A percentile compares a stretch with the other conserved stretches of the same genome.
Evolutionary conservation across 768 basidiomycete genomes (phyloP).

Genomic region (Boletus pseudopeckii): DNA sequence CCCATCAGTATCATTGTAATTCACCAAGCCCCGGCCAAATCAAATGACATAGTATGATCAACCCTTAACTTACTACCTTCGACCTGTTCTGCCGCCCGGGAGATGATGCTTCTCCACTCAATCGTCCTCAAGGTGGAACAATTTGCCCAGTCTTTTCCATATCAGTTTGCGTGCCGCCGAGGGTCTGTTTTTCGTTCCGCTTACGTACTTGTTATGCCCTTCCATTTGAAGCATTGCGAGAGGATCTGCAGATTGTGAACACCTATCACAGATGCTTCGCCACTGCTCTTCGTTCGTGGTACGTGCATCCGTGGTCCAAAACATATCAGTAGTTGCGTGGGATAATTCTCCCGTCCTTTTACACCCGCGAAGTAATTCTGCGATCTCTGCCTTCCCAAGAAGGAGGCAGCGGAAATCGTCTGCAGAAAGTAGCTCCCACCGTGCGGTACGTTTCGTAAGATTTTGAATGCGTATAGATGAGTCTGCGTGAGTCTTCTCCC

Average conservation of each 20-base stretch:
- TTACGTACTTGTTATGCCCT: neutral
- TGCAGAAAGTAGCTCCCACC: slow-evolving; percentile 22
- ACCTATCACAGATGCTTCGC: neutral
- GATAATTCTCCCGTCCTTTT: neutral
- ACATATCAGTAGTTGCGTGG: no score
- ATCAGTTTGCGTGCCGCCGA: neutral
- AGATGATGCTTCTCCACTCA: neutral
- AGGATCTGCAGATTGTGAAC: slow-evolving; percentile 1
- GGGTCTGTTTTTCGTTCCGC: neutral
- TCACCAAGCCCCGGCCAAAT: no score
- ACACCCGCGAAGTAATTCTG: neutral
- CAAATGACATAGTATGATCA: neutral
- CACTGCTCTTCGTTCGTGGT: neutral
- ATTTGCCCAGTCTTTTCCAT: slow-evolving; percentile 1
- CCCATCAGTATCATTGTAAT: no score
- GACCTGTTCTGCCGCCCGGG: neutral
- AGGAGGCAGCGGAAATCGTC: slow-evolving; percentile 18
- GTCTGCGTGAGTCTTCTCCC: slow-evolving; percentile 9
- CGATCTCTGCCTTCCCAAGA: slow-evolving; percentile 7
- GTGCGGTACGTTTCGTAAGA: slow-evolving; percentile 16
- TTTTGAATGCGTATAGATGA: neutral
- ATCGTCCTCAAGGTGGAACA: slow-evolving; percentile 8
- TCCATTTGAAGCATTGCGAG: neutral
- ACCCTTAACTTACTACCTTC: neutral
- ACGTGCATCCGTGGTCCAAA: neutral